Percentiles rank a stretch among this genome's conserved stretches.
These are phyloP conservation scores for Ustilago sp. DNA, from an alignment of 1,284 basidiomycete species.

Conservation along the genomic window DNA sequence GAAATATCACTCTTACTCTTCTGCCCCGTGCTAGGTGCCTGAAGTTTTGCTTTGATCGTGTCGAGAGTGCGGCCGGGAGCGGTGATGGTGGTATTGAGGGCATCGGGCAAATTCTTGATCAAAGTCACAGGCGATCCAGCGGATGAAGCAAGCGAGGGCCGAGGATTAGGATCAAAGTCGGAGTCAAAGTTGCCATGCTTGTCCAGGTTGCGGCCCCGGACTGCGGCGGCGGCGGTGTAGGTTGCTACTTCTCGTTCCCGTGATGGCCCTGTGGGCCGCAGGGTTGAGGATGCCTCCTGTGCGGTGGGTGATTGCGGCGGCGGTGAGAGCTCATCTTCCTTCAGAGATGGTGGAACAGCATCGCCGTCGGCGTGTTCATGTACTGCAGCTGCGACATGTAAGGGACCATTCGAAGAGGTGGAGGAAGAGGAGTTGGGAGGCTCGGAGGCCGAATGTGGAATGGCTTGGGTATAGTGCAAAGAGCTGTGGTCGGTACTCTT, in stretches of 20 bases:
- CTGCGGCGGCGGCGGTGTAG: conserved; percentile 34
- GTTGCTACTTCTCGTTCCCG: conserved; percentile 16
- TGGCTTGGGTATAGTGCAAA: conserved; percentile 18
- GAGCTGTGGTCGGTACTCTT: conserved; percentile 10
- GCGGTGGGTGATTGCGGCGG: conserved; percentile 12
- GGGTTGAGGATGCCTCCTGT: conserved; percentile 21
- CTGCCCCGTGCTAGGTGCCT: conserved; percentile 23
- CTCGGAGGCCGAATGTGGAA: conserved; percentile 38
- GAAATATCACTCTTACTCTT: conserved; percentile 49
- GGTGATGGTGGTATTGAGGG: conserved; percentile 27
- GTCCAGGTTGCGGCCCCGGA: conserved; percentile 19
- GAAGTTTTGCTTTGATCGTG: conserved; percentile 36
- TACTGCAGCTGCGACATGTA: not conserved
- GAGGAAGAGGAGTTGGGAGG: conserved; percentile 10
- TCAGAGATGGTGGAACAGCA: not conserved
- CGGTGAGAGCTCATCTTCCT: not conserved
- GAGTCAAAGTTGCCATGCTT: conserved; percentile 19
- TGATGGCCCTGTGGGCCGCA: conserved; percentile 14
- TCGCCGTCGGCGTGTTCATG: not conserved
- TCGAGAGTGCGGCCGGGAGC: conserved; percentile 30
- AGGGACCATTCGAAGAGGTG: not conserved
- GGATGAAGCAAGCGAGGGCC: conserved; percentile 9
- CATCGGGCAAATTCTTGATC: conserved; percentile 35
- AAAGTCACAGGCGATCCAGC: conserved; percentile 13
- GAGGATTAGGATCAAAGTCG: conserved; percentile 18